Evolutionary conservation across 2,329 filamentous ascomycete species (phyloP), one percentile per base, ranked within the genome.

Genomic region (Colletotrichum echinochloae): DNA sequence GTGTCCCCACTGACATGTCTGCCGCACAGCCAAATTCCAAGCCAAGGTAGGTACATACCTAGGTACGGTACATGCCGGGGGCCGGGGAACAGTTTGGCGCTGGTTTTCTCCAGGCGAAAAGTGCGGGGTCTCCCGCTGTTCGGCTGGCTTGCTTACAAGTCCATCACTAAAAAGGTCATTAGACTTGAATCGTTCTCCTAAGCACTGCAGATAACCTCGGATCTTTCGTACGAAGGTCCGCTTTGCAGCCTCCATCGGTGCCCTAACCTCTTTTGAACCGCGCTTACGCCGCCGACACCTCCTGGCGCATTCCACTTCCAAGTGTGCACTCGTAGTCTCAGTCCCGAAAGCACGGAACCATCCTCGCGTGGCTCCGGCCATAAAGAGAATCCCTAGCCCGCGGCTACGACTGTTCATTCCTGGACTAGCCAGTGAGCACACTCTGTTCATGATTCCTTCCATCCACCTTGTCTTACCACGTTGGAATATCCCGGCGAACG

Each of bases 71-170:
- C n/a, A 14, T 14, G n/a, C 46, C 20, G 51, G 28, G 37, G 37
- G 2, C 4, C 16, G 26, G 41, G 30, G 52, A 37, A 46, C 26
- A 8, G 49, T 26, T 20, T 46, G 49, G 33, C 16, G 20, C 37
- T 28, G 37, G 18, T 23, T 54, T 44, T 51, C 35, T 55, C 23
- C 30, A 46, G 63, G 68, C 64, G n/a, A n/a, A 54, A 11, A 59
- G 44, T 67, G 68, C 68, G 68, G 55, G 63, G 67, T 60, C 52
- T 60, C 28, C 62, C 56, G 52, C 16, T 16, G 18, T 55, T 26
- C 60, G 48, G 48, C 48, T 26, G 60, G 54, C 33, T 14, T 41
- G 5, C 52, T n/a, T n/a, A 37, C 33, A 51, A 16, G 12, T 54
- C 26, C 16, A 46, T 60, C 37, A 8, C 18, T 28, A 44, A 18